Base-by-base conservation (phyloP, 2,329 filamentous ascomycete species). In the Fusarium sp. region DNA sequence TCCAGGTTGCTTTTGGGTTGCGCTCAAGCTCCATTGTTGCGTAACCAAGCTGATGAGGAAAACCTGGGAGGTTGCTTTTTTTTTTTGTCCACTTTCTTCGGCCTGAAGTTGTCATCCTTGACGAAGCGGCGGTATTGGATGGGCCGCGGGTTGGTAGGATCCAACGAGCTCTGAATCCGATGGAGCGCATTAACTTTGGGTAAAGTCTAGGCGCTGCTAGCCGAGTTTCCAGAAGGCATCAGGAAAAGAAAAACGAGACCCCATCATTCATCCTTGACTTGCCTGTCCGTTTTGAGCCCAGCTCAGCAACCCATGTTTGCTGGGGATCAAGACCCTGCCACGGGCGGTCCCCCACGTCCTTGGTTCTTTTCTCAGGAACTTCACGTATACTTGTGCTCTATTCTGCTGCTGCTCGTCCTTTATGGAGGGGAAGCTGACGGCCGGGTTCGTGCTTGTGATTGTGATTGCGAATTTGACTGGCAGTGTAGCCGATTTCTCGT, bases 181-280 rank as follows among this genome's bases (percentile, higher is more conserved):
- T 18, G 16, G 37, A 47, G 28, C 41, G 50, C 41, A 55, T 56
- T 36, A 48, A 48, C 36, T 18, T 44, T 18, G 41, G 16, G 36
- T 47, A 28, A 36, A 53, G 28, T 46, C 43, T 34, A 12, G 40
- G 50, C 59, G 52, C 60, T 64, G 56, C 36, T 48, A 52, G 34
- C 34, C 50, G 50, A 52, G 57, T 60, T 75, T 73, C 73, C 74
- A 71, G 71, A 75, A 75, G 60, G 55, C 50, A 31, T 34, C 58
- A 34, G 34, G 51, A 52, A 55, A 61, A 28, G 48, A 51, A 50
- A 56, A 46, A 51, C 60, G 48, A 64, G 37, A 52, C 44, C 40
- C 56, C 55, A 40, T 65, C 54, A 27, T 51, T 16, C 11, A 51
- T 58, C 48, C 40, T 41, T 39, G 6, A 10, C 31, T 18, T 23